Evolutionary conservation across 1,284 basidiomycete species (phyloP).

Genomic region (Phaffia rhodozyma): DNA sequence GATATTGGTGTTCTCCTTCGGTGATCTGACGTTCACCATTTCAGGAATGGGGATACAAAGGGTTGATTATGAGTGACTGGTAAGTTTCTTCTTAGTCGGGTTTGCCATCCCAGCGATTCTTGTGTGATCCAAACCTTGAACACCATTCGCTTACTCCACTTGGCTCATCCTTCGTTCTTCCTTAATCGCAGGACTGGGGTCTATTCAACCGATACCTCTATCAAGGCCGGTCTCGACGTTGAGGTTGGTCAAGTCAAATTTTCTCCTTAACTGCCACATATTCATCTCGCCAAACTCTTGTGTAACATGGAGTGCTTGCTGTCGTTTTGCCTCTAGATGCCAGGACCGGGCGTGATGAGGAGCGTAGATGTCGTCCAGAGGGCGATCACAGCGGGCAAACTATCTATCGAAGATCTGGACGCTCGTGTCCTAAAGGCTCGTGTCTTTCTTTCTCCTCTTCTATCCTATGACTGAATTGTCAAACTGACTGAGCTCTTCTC

Average conservation of each 20-base stretch:
- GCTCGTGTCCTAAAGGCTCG: slow-evolving; percentile 48
- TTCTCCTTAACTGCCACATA: slow-evolving; percentile 37
- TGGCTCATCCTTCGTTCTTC: not conserved
- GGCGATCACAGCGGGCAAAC: slow-evolving; percentile 50
- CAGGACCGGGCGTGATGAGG: slow-evolving; percentile 25
- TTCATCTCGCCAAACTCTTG: slow-evolving; percentile 46
- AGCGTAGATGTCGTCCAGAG: slow-evolving; percentile 42
- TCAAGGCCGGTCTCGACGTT: slow-evolving; percentile 64
- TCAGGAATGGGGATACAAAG: slow-evolving; percentile 32
- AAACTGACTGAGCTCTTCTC: not conserved
- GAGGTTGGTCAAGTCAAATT: slow-evolving; percentile 45
- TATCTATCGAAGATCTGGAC: slow-evolving; percentile 52
- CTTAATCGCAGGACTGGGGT: slow-evolving; percentile 43
- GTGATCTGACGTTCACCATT: not conserved
- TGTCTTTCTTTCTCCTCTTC: slow-evolving; percentile 3
- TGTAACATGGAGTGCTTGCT: not conserved
- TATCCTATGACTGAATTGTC: too few species aligned
- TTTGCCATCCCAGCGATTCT: too few species aligned
- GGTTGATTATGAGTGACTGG: slow-evolving; percentile 55
- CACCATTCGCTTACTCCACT: not conserved
- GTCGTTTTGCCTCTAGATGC: slow-evolving; percentile 22
- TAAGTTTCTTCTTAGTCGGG: slow-evolving; percentile 16
- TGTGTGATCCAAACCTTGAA: too few species aligned
- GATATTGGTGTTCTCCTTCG: too few species aligned
- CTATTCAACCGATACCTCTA: slow-evolving; percentile 51